phyloP scores from a whole-genome alignment of 495 filamentous ascomycete genomes.

The Podospora conica region DNA sequence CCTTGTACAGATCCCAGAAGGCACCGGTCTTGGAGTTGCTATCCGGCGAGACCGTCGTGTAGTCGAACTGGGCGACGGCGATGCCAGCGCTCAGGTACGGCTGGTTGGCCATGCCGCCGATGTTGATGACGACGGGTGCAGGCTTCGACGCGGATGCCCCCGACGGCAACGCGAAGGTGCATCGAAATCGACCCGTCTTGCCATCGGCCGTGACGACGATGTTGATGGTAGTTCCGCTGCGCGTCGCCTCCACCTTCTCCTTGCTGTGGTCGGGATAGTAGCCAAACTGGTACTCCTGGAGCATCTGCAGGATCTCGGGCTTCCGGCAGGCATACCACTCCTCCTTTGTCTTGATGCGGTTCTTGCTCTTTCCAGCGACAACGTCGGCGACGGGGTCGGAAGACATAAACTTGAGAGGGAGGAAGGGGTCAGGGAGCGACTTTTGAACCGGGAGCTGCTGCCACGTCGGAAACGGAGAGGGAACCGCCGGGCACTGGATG shows the following conservation, averaged over 20 bases:
- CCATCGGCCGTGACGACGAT: conserved; percentile 42
- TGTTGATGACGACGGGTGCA: conserved; percentile 49
- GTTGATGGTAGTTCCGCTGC: conserved; percentile 42
- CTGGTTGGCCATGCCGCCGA: conserved; percentile 49
- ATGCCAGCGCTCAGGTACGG: conserved; percentile 45
- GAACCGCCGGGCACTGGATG: conserved; percentile 30
- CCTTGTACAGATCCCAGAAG: conserved; percentile 49
- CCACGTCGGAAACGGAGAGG: conserved; percentile 37
- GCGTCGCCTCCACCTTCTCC: conserved; percentile 47
- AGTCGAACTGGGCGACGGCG: conserved; percentile 48
- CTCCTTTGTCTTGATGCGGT: conserved; percentile 39
- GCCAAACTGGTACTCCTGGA: conserved; percentile 51
- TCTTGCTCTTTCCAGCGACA: conserved; percentile 33
- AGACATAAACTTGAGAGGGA: conserved; percentile 41
- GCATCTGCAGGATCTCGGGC: conserved; percentile 46
- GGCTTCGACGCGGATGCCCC: conserved; percentile 31
- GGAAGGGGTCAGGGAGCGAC: conserved; percentile 46
- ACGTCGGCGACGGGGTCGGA: conserved; percentile 36
- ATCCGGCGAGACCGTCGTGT: conserved; percentile 43
- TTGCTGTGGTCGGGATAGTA: conserved; percentile 48
- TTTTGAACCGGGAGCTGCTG: conserved; percentile 36
- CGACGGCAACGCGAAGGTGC: conserved; percentile 39
- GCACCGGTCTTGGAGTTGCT: conserved; percentile 47
- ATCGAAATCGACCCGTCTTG: conserved; percentile 42
- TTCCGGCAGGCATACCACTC: conserved; percentile 49